These are phyloP conservation scores for Macadamia integrifolia DNA, from an alignment of 164 flowering plant genomes.

Conservation along the genomic window DNA sequence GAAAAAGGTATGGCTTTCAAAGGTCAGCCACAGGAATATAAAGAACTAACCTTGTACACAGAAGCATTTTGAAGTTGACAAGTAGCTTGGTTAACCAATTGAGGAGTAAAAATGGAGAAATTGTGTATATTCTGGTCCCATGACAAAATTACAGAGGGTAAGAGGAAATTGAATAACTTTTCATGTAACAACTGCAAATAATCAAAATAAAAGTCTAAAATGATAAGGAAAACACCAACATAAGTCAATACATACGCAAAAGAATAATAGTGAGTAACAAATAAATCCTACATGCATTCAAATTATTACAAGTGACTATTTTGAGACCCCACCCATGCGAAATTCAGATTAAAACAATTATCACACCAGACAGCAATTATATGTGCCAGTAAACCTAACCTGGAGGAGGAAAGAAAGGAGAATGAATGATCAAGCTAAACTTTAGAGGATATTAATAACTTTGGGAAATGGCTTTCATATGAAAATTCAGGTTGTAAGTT, in stretches of 20 bases:
- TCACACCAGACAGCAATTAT: too few species aligned
- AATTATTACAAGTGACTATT: too few species aligned
- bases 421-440: too few species aligned
- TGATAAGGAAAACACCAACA: background rate
- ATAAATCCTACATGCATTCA: background rate
- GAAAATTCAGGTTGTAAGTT: too few species aligned
- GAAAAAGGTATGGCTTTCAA: background rate
- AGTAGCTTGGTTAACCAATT: constrained; percentile 23
- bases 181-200: background rate
- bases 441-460: too few species aligned
- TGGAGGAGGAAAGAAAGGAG: too few species aligned
- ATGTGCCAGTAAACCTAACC: too few species aligned
- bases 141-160: constrained; percentile 2
- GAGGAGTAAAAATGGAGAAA: constrained; percentile 27
- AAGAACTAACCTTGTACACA: constrained; percentile 54
- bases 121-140: constrained; percentile 60
- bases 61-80: constrained; percentile 57
- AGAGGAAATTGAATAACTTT: background rate
- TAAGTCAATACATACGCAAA: background rate
- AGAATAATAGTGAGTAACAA: background rate
- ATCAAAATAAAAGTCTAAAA: background rate
- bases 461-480: too few species aligned
- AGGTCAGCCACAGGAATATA: background rate
- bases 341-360: too few species aligned
- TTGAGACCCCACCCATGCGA: too few species aligned